Percentiles rank a stretch among this genome's conserved stretches.
phyloP scores from a whole-genome alignment of 2,329 filamentous ascomycete species.

The Bipolaris cookei region DNA sequence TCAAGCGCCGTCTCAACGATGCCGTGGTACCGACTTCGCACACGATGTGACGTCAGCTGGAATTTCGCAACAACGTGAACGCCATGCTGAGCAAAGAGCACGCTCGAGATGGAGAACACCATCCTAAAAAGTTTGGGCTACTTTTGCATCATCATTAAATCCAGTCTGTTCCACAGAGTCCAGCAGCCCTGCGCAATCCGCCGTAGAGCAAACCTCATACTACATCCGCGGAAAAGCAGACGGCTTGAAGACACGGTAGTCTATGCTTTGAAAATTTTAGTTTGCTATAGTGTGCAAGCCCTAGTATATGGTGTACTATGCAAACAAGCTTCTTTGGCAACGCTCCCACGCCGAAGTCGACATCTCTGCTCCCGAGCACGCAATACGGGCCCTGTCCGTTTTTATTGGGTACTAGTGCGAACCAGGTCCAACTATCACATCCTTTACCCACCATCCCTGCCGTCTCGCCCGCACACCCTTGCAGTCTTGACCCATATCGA shows the following conservation, averaged over 20 bases:
- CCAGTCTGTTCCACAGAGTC: not conserved
- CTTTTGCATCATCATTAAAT: not conserved
- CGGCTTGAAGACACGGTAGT: not conserved
- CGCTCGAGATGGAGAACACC: not conserved
- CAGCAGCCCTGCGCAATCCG: not conserved
- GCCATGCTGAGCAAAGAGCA: not conserved
- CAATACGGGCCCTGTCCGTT: conserved; percentile 29
- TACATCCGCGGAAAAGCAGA: not conserved
- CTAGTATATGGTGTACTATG: not conserved
- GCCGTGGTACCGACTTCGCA: conserved; percentile 6
- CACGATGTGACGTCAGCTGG: conserved; percentile 10
- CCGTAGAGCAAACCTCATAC: not conserved
- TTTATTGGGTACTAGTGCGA: conserved; percentile 31
- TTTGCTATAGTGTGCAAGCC: not conserved
- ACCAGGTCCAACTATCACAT: conserved; percentile 26
- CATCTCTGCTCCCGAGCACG: conserved; percentile 44
- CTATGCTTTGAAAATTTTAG: not conserved
- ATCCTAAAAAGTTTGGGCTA: not conserved
- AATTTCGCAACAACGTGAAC: conserved; percentile 2
- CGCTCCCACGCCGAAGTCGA: conserved; percentile 24
- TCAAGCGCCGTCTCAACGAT: conserved; percentile 5
- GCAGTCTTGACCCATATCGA: conserved; percentile 23
- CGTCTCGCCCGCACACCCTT: conserved; percentile 33
- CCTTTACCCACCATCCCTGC: conserved; percentile 35
- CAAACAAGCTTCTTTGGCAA: conserved; percentile 7